Evolutionary conservation across 176 grass and related monocot genomes (phyloP), one percentile per base, ranked within the genome.

Genomic region (Pontederia paniculata): DNA sequence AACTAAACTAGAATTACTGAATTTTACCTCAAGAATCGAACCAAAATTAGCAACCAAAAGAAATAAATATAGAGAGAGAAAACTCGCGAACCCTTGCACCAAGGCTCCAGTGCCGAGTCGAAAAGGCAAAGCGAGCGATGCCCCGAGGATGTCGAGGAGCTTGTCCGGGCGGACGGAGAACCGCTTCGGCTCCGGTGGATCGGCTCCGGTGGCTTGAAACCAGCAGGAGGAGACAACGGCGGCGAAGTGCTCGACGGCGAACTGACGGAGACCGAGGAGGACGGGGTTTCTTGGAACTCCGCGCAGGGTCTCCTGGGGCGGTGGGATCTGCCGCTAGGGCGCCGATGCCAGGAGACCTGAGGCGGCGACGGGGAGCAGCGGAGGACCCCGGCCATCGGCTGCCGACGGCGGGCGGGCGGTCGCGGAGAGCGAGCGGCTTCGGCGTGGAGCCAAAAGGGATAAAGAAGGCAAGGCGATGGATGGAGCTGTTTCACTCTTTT

Each of bases 81-180:
- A 28, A 47, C 63, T 49, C 45, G 10, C 72, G 61, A 62, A 96
- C 91, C 91, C 86, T 6, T 69, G 80, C 74, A 50, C 76, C 67
- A 97, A 76, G 45, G 50, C 68, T 23, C 91, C 91, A 60, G 86
- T 87, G 43, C 77, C 91, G 48, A 90, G 72, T 74, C 91, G 86
- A 65, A 90, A 81, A 0, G 74, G 80, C 48, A 97, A 63, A 45
- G 80, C 86, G 22, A 97, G 80, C 45, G 91, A 74, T 22, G 91
- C 91, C 28, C 73, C 74, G 22, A 73, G 13, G 60, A 97, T 78
- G 66, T 74, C 84, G 17, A 75, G 57, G 2, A 65, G 41, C 80
- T 88, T 88, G 12, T 88, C 91, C 2, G 62, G 37, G 63, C 79
- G 81, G 13, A 84, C 80, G 9, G 55, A 21, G 60, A 90, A 97